Evolutionary conservation across 257 asterid species (phyloP).

Genomic region (Ilex asprella): DNA sequence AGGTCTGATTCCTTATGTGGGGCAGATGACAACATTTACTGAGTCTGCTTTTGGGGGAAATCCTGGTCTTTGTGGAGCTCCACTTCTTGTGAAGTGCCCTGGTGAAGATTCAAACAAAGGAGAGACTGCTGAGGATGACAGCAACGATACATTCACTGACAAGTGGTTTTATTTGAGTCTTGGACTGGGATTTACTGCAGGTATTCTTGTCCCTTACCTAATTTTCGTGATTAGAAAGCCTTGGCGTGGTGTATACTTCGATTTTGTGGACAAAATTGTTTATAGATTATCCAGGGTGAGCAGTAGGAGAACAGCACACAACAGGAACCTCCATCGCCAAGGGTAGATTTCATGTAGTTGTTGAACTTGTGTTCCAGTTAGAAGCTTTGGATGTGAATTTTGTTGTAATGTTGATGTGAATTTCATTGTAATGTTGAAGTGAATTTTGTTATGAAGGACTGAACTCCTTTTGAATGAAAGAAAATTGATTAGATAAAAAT

Average conservation of each 20-base stretch:
- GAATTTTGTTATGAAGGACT: too few species aligned
- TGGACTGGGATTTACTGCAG: conserved; percentile 37
- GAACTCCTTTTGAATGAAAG: too few species aligned
- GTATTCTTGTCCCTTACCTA: conserved; percentile 29
- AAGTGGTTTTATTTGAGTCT: conserved; percentile 47
- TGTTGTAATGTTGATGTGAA: too few species aligned
- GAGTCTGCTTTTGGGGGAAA: conserved; percentile 33
- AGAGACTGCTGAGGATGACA: conserved; percentile 8
- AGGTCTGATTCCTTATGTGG: conserved; percentile 40
- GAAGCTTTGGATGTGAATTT: too few species aligned
- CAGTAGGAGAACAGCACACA: neutral
- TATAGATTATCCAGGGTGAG: conserved; percentile 5
- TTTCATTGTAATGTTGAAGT: too few species aligned
- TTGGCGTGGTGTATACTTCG: conserved; percentile 33
- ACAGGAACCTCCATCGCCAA: neutral
- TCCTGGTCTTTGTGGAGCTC: conserved; percentile 42
- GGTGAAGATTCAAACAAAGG: conserved; percentile 19
- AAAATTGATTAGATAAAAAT: too few species aligned
- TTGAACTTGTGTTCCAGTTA: too few species aligned
- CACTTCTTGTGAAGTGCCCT: conserved; percentile 23
- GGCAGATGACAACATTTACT: conserved; percentile 44
- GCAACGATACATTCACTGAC: conserved; percentile 17
- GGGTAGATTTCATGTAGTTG: too few species aligned
- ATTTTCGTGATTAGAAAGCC: conserved; percentile 25
- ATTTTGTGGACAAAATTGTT: conserved; percentile 27